Evolutionary conservation across 139 green algal genomes (phyloP).

Genomic region (Trebouxia sp.): DNA sequence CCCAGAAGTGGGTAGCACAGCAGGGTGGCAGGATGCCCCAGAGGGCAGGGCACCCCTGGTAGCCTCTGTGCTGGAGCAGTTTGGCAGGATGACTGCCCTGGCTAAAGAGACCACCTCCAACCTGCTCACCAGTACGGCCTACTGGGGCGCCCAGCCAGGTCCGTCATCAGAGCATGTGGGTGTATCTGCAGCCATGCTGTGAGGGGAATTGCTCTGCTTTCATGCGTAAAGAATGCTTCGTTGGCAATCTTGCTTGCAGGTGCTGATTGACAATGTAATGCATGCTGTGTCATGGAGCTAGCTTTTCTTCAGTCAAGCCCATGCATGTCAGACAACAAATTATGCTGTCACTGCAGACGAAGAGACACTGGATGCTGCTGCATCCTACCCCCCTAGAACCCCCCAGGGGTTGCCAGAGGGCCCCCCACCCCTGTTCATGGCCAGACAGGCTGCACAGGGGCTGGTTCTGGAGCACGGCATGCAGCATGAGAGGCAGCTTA

Average conservation of each 20-base stretch:
- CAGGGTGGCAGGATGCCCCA: neutral
- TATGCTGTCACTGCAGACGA: neutral
- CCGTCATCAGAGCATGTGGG: too few relatives aligned
- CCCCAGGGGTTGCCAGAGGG: neutral
- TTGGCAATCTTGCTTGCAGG: neutral
- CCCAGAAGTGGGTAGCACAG: neutral
- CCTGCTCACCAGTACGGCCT: slow-evolving; percentile 29
- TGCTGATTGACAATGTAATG: neutral
- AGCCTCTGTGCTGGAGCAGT: slow-evolving; percentile 25
- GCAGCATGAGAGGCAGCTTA: slow-evolving; percentile 22
- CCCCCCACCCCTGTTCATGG: neutral
- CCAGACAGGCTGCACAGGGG: neutral
- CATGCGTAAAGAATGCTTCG: too few relatives aligned
- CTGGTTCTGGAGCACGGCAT: neutral
- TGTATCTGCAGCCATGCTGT: too few relatives aligned
- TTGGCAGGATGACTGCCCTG: slow-evolving; percentile 29
- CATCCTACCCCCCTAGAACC: neutral
- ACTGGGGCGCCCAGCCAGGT: slow-evolving; percentile 13
- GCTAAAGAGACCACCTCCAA: slow-evolving; percentile 37
- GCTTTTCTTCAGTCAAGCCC: too few relatives aligned
- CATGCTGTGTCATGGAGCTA: too few relatives aligned
- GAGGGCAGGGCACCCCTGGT: slow-evolving; percentile 18
- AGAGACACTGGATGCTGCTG: slow-evolving; percentile 1
- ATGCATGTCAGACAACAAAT: too few relatives aligned
- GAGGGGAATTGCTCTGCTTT: too few relatives aligned